A percentile compares a stretch with the other conserved stretches of the same genome.
Evolutionary conservation across 1,284 basidiomycete species (phyloP).

Genomic region (Pascua sp.): DNA sequence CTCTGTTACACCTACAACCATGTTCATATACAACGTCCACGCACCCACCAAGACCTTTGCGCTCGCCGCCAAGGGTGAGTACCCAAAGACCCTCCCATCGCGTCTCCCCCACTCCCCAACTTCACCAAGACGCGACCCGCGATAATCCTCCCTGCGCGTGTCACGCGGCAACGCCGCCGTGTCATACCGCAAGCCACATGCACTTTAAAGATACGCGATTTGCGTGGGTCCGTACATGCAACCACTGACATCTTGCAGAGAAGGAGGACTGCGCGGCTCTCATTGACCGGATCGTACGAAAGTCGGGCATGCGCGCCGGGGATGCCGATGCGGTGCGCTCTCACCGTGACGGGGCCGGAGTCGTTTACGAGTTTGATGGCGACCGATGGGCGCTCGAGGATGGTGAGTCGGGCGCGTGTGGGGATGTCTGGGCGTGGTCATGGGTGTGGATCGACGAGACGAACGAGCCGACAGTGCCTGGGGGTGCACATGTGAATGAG

Average conservation of each 20-base stretch:
- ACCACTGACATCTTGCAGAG: slow-evolving; percentile 21
- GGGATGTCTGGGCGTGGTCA: not conserved
- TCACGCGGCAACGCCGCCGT: no score
- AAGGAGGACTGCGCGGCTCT: slow-evolving; percentile 31
- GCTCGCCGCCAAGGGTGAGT: slow-evolving; percentile 16
- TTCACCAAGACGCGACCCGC: not conserved
- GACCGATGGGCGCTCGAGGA: slow-evolving; percentile 46
- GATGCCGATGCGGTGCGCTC: slow-evolving; percentile 18
- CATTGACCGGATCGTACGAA: slow-evolving; percentile 33
- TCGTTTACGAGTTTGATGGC: slow-evolving; percentile 48
- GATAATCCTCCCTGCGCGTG: no score
- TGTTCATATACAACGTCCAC: slow-evolving; percentile 49
- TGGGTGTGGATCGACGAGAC: no score
- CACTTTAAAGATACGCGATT: not conserved
- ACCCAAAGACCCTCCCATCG: no score
- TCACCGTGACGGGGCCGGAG: slow-evolving; percentile 29
- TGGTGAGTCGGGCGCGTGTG: slow-evolving; percentile 30
- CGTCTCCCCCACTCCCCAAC: no score
- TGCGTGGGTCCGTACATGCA: no score
- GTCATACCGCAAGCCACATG: no score
- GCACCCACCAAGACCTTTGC: slow-evolving; percentile 37
- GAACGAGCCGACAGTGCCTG: no score
- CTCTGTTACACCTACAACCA: slow-evolving; percentile 2
- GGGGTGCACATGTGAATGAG: not conserved
- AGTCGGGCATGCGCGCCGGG: slow-evolving; percentile 23